Conservation (phyloP, 495 filamentous ascomycete genomes). For the Clavariopsis aquatica region DNA sequence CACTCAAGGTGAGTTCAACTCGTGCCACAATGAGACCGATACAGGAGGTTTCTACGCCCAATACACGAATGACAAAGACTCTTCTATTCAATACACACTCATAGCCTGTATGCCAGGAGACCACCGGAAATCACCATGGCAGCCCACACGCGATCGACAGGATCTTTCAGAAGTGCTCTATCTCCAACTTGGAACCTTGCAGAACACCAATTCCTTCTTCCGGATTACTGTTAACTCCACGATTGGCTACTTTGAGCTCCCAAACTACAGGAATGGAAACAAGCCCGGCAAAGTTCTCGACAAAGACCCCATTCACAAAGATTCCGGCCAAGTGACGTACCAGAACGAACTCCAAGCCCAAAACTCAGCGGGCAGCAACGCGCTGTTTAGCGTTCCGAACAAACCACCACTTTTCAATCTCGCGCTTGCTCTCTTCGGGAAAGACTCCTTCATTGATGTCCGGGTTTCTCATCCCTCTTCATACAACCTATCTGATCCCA, state of each 20-base stretch:
- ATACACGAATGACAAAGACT: not conserved
- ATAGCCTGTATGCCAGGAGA: constrained; percentile 15
- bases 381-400: not conserved
- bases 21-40: constrained; percentile 13
- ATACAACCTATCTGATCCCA: too few relatives aligned
- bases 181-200: not conserved
- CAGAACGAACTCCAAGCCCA: not conserved
- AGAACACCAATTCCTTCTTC: not conserved
- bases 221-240: not conserved
- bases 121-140: constrained; percentile 7
- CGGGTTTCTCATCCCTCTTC: not conserved
- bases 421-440: constrained; percentile 12
- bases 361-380: not conserved
- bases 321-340: too few relatives aligned
- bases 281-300: constrained; percentile 3
- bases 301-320: not conserved
- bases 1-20: constrained; percentile 5
- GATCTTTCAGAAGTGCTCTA: constrained; percentile 14
- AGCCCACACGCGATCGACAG: constrained; percentile 15
- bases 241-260: constrained; percentile 24
- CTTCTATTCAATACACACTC: not conserved
- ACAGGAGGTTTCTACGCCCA: constrained; percentile 10
- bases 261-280: constrained; percentile 3
- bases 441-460: constrained; percentile 7
- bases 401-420: constrained; percentile 7